phyloP scores from a whole-genome alignment of 1,139 yeast genomes.

The Suhomyces yuchorum region DNA sequence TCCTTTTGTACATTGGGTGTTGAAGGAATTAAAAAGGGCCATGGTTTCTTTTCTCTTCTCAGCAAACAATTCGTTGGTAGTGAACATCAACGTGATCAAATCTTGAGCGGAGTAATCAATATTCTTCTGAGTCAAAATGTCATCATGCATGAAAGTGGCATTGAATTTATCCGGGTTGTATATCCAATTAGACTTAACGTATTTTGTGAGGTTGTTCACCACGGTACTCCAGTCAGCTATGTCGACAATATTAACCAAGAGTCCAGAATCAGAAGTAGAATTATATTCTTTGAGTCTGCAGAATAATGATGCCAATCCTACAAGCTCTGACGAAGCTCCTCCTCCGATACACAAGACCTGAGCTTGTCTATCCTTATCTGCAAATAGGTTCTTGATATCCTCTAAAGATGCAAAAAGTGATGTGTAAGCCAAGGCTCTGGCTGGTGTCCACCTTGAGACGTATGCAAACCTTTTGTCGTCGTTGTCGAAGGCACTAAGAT shows the following conservation, averaged over 20 bases:
- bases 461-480: conserved; percentile 73
- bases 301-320: conserved; percentile 66
- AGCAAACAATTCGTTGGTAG: conserved; percentile 82
- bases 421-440: conserved; percentile 73
- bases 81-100: conserved; percentile 73
- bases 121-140: conserved; percentile 37
- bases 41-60: conserved; percentile 67
- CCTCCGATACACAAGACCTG: conserved; percentile 75
- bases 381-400: conserved; percentile 42
- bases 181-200: conserved; percentile 55
- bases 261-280: conserved; percentile 33
- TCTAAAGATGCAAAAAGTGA: conserved; percentile 59
- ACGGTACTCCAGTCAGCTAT: conserved; percentile 76
- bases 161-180: conserved; percentile 41
- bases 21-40: conserved; percentile 56
- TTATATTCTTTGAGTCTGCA: conserved; percentile 47
- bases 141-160: conserved; percentile 52
- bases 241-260: conserved; percentile 62
- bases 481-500: conserved; percentile 64
- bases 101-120: conserved; percentile 25
- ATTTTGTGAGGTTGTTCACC: conserved; percentile 42
- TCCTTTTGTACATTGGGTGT: conserved; percentile 51
- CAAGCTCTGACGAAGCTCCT: conserved; percentile 85
- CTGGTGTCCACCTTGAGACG: conserved; percentile 83
- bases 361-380: conserved; percentile 29